Base-by-base conservation (phyloP, 148 eudicot genomes). In the Chenopodium formosanum region DNA sequence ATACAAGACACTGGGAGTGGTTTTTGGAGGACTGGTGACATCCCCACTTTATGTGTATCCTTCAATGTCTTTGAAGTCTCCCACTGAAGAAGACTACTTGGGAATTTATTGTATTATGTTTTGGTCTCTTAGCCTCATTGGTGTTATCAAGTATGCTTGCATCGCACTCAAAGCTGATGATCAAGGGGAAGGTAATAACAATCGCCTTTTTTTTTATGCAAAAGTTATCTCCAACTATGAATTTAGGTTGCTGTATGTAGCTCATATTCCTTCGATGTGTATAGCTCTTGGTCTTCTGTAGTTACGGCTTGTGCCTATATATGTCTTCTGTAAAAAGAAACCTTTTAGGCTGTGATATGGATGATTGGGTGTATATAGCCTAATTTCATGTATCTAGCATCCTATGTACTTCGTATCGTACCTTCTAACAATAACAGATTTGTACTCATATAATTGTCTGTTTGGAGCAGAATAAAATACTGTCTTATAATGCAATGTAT, bases 41-140 rank as follows among this genome's bases (percentile, higher is more conserved):
- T 91, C 93, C 58, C 93, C 93, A 46, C 90, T 91, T 29, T 89
- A 91, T 83, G 93, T 91, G 1, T 90, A 88, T 74, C 93, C 95
- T 60, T 90, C 95, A 17, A 88, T 92, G 91, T 88, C 82, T 1
- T 76, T 92, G 79, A 89, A 80, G 70, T 83, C 86, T 47, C 95
- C 95, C 25, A 89, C 87, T 12, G 90, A 90, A 86, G 89, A 84
- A 19, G 92, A 90, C 76, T 90, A 89, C 74, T 83, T 92, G 90
- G 95, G 93, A 53, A 87, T 92, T 75, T 89, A 84, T 80, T 79
- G 92, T 76, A 88, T 90, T 81, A 90, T 92, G 90, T 89, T 92
- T 73, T 92, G 93, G 95, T 89, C 95, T 75, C 93, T 90, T 46
- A 90, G 84, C 80, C 88, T 92, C 16, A 87, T 90, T 66, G 93